Conservation (phyloP, 2,329 filamentous ascomycete species). For the Cladosporium sp. region DNA sequence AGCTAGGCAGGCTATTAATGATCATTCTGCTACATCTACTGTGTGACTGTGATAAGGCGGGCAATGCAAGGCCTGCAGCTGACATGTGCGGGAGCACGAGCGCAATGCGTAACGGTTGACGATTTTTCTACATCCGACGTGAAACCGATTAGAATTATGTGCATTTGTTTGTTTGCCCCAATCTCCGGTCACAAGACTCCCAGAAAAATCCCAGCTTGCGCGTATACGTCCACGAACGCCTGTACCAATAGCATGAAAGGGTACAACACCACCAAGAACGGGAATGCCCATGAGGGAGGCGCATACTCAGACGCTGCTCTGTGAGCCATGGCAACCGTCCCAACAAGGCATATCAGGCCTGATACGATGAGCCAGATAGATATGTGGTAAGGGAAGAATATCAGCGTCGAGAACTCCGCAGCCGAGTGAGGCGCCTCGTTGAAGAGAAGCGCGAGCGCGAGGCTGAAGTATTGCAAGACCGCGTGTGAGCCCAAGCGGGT, state of each 20-base stretch:
- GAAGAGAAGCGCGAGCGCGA: slow-evolving; percentile 16
- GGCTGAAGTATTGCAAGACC: slow-evolving; percentile 17
- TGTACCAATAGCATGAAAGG: slow-evolving; percentile 13
- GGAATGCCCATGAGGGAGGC: slow-evolving; percentile 13
- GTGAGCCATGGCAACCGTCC: slow-evolving; percentile 14
- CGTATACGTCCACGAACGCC: slow-evolving; percentile 16
- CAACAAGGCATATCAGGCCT: slow-evolving; percentile 15
- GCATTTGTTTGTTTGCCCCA: no score
- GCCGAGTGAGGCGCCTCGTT: slow-evolving; percentile 15
- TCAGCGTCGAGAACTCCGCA: slow-evolving; percentile 13
- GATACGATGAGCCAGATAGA: slow-evolving; percentile 16
- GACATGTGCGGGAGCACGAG: no score
- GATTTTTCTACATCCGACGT: no score
- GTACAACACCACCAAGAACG: slow-evolving; percentile 13
- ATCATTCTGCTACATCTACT: not conserved
- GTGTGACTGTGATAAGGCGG: not conserved
- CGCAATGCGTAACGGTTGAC: no score
- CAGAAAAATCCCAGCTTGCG: slow-evolving; percentile 12
- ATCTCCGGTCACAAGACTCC: not conserved
- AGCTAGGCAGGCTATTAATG: no score
- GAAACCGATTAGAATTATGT: no score
- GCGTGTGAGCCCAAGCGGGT: slow-evolving; percentile 14
- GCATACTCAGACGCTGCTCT: slow-evolving; percentile 18
- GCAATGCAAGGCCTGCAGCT: no score
- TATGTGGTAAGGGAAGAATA: slow-evolving; percentile 17